Evolutionary conservation across 164 flowering plant species (phyloP), one percentile per base, ranked within the genome.

Genomic region (Berberis thunbergii): DNA sequence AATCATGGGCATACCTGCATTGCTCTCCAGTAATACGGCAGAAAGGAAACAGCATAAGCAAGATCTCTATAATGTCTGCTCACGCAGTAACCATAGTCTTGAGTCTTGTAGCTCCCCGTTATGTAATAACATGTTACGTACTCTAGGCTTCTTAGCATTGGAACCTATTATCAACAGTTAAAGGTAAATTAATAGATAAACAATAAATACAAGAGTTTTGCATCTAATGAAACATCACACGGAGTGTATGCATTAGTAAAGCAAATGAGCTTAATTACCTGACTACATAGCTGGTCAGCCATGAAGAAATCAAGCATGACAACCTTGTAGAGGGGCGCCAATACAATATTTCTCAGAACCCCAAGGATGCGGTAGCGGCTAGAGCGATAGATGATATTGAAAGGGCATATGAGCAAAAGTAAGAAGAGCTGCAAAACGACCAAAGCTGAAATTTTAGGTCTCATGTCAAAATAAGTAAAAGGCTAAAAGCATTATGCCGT

Each of bases 211-310:
- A 48, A 48, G 10, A 48, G 50, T 48, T 48, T 26, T 26, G 26
- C 26, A 0, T 26, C 26, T 26, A 26, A 26, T 26, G 26, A 26
- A 26, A 26, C 26, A 26, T 26, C 26, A 26, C 26, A 26, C 26
- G 26, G 26, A 26, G 50, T 48, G 9, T 48, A 48, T 7, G 8
- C 49, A 8, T 46, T 46, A 4, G 49, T 8, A 46, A 4, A 46
- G 8, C n/a, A 52, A 12, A 6, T 26, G n/a, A 6, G 54, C n/a
- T 11, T 52, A 52, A 11, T 41, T 71, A 87, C 98, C 89, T 94
- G 98, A 75, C 98, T 94, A 61, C 98, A 94, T 8, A 94, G 87
- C 68, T 94, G 98, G 80, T 94, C 98, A 68, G 97, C 98, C 97
- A 94, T 87, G 85, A 94, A 91, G 74, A 95, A 95, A 74, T 95